phyloP scores from a whole-genome alignment of 2,329 filamentous ascomycete species.

The Stachybotrys chlorohalonatus region DNA sequence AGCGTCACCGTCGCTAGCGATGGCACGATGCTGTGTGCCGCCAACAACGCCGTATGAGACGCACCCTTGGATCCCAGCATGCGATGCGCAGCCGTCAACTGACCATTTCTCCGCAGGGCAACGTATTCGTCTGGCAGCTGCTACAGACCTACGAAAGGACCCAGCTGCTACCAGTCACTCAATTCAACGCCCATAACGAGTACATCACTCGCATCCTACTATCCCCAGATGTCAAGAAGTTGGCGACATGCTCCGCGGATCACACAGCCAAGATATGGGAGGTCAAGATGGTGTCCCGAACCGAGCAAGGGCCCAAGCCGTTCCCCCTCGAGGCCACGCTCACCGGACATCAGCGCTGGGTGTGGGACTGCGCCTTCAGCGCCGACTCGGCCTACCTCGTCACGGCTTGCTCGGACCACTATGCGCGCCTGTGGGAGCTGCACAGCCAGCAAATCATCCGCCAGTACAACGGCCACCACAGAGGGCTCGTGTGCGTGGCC shows the following conservation, averaged over 20 bases:
- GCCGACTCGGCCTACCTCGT: constrained; percentile 90
- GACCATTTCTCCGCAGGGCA: constrained; percentile 52
- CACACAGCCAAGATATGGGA: constrained; percentile 98
- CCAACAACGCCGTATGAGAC: constrained; percentile 71
- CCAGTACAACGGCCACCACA: constrained; percentile 91
- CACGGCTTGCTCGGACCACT: constrained; percentile 89
- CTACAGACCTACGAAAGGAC: constrained; percentile 76
- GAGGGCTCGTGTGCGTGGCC: constrained; percentile 85
- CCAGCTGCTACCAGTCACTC: constrained; percentile 75
- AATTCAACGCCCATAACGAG: constrained; percentile 83
- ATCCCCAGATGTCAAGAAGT: constrained; percentile 86
- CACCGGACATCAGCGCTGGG: constrained; percentile 87
- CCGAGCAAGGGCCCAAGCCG: constrained; percentile 52
- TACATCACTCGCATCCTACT: constrained; percentile 89
- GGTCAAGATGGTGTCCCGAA: constrained; percentile 39
- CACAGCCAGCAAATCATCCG: constrained; percentile 80
- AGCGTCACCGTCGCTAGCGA: constrained; percentile 96
- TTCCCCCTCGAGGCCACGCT: constrained; percentile 82
- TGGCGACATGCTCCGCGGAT: constrained; percentile 88
- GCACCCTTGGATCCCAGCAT: not conserved
- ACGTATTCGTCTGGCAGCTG: constrained; percentile 95
- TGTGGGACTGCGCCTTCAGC: constrained; percentile 95
- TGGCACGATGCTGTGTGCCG: constrained; percentile 84
- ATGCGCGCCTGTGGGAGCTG: constrained; percentile 85
- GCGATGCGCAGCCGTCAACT: not conserved